phyloP scores from a whole-genome alignment of 352 stramenopile genomes.

The Phytophthora brassicae region DNA sequence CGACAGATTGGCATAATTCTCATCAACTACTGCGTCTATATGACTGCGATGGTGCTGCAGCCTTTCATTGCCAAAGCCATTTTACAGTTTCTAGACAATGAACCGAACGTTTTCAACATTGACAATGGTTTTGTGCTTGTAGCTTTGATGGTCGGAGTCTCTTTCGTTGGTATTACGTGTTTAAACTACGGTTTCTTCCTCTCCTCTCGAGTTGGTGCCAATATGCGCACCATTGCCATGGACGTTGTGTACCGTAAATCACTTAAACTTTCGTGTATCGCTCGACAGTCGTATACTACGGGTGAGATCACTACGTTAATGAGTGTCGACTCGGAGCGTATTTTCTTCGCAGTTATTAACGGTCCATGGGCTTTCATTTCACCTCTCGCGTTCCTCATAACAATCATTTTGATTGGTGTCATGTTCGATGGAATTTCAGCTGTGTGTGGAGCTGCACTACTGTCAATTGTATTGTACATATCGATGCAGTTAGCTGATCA shows the following conservation, averaged over 20 bases:
- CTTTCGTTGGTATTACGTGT: constrained; percentile 29
- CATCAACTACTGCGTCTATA: constrained; percentile 33
- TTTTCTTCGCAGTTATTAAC: constrained; percentile 39
- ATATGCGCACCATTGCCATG: constrained; percentile 45
- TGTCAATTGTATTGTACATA: constrained; percentile 27
- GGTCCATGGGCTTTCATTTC: constrained; percentile 32
- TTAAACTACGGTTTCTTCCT: constrained; percentile 46
- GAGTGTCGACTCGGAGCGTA: constrained; percentile 44
- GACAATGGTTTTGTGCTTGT: constrained; percentile 30
- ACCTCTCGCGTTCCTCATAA: constrained; percentile 29
- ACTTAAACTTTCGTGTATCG: constrained; percentile 60
- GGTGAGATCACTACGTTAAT: constrained; percentile 49
- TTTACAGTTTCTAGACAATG: constrained; percentile 30
- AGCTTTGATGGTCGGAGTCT: constrained; percentile 20
- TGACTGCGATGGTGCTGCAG: constrained; percentile 34
- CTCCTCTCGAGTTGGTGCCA: constrained; percentile 35
- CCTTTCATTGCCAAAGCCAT: constrained; percentile 30
- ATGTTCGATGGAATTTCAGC: constrained; percentile 30
- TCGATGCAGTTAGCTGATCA: constrained; percentile 16
- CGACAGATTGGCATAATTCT: constrained; percentile 25
- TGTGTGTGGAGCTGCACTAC: constrained; percentile 13
- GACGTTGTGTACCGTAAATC: constrained; percentile 47
- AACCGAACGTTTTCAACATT: constrained; percentile 29
- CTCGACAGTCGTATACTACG: constrained; percentile 36
- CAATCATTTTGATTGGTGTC: constrained; percentile 28